Conservation (phyloP, 2,329 filamentous ascomycete genomes). For the Ophidiomyces ophidiicola region DNA sequence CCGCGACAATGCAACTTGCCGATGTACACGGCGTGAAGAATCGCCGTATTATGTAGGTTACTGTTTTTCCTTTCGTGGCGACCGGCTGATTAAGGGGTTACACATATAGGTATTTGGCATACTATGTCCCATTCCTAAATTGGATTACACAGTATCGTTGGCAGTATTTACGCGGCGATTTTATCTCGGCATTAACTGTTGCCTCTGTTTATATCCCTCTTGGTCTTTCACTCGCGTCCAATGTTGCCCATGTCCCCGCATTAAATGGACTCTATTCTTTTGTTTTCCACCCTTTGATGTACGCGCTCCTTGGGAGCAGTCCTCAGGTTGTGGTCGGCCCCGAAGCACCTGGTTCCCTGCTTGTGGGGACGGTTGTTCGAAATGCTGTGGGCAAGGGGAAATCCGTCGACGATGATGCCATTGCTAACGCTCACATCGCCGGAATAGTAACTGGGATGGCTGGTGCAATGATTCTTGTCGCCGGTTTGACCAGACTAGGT, state of each 20-base stretch:
- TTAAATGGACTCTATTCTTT: slow-evolving; percentile 93
- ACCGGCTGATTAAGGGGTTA: slow-evolving; percentile 3
- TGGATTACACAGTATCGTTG: slow-evolving; percentile 83
- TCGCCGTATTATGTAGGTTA: slow-evolving; percentile 57
- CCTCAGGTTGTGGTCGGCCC: slow-evolving; percentile 90
- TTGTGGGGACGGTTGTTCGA: slow-evolving; percentile 78
- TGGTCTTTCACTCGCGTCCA: slow-evolving; percentile 83
- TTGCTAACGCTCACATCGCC: slow-evolving; percentile 67
- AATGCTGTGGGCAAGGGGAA: slow-evolving; percentile 58
- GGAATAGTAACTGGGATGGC: slow-evolving; percentile 81
- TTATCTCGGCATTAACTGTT: slow-evolving; percentile 83
- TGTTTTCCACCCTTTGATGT: slow-evolving; percentile 81
- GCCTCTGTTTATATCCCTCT: slow-evolving; percentile 98
- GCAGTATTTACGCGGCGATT: slow-evolving; percentile 71
- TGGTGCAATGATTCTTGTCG: slow-evolving; percentile 75
- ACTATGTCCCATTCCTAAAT: slow-evolving; percentile 82
- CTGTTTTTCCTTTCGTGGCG: slow-evolving; percentile 9
- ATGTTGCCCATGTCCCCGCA: slow-evolving; percentile 81
- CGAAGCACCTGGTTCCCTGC: slow-evolving; percentile 81
- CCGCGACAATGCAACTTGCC: slow-evolving; percentile 59
- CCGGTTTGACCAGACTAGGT: slow-evolving; percentile 71
- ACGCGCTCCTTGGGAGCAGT: slow-evolving; percentile 80
- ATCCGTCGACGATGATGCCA: slow-evolving; percentile 52
- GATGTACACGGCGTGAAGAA: slow-evolving; percentile 62
- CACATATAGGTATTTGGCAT: slow-evolving; percentile 63